Conservation (phyloP, 345 rosid species). For the Isatis tinctoria region DNA sequence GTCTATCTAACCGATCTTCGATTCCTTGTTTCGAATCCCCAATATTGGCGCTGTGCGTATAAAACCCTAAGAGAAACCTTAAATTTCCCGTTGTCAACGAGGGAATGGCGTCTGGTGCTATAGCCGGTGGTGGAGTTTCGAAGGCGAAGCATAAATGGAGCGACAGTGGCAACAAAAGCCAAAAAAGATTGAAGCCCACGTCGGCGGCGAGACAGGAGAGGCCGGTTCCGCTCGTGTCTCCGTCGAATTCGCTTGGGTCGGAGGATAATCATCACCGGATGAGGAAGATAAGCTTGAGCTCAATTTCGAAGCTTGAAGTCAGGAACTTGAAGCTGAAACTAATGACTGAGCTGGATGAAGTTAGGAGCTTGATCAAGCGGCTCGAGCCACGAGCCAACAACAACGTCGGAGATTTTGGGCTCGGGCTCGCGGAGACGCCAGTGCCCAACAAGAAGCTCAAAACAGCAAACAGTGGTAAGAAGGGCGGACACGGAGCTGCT, state of each 20-base stretch:
- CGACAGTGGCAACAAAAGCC: conserved; percentile 18
- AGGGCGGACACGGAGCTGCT: conserved; percentile 3
- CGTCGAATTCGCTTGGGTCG: conserved; percentile 19
- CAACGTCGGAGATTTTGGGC: conserved; percentile 23
- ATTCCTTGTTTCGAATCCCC: neutral
- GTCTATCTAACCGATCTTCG: conserved; percentile 12
- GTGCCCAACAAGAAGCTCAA: conserved; percentile 39
- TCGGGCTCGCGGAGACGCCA: conserved; percentile 26
- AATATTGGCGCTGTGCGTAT: neutral
- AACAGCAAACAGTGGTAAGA: conserved; percentile 32
- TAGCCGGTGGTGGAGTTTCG: conserved; percentile 24
- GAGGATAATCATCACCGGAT: conserved; percentile 18
- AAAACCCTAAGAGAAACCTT: conserved; percentile 9
- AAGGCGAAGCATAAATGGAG: conserved; percentile 31
- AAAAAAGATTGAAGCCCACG: conserved; percentile 14
- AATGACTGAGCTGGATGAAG: conserved; percentile 25
- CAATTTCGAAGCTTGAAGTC: conserved; percentile 33
- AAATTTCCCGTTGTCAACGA: neutral
- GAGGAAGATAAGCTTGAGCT: conserved; percentile 31
- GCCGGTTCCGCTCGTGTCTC: conserved; percentile 19
- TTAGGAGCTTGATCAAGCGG: conserved; percentile 31
- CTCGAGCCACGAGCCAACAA: conserved; percentile 31
- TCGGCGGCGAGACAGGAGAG: conserved; percentile 5
- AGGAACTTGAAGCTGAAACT: conserved; percentile 31
- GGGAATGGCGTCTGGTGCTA: conserved; percentile 32